Percentiles rank a stretch among this genome's conserved stretches.
These are phyloP conservation scores for Cladophialophora bantiana DNA, from an alignment of 2,329 filamentous ascomycete species.

Conservation along the genomic window DNA sequence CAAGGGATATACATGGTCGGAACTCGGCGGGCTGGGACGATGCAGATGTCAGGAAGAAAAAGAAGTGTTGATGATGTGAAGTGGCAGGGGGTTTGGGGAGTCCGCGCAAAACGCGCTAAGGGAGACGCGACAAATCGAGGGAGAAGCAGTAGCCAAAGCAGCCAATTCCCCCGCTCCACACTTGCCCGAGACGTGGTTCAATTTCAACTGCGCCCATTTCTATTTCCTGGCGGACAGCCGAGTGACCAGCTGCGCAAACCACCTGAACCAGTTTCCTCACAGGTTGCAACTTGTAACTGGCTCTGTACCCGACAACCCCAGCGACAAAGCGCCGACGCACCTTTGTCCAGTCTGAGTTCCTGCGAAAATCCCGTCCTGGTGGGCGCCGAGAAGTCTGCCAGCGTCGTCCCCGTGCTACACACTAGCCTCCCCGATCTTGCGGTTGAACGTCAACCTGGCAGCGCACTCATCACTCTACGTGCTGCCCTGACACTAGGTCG, in stretches of 20 bases:
- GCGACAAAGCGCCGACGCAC: background rate
- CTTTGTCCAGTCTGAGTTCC: background rate
- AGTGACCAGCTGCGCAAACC: background rate
- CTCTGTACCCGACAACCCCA: background rate
- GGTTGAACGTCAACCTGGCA: background rate
- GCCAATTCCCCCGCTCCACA: constrained; percentile 12
- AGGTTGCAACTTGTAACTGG: background rate
- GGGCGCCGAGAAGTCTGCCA: background rate
- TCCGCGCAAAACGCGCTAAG: constrained; percentile 5
- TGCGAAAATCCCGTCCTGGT: constrained; percentile 4
- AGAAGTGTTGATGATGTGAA: background rate
- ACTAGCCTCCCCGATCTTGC: constrained; percentile 1
- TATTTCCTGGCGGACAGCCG: background rate
- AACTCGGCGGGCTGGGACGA: too few relatives aligned
- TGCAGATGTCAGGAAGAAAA: background rate
- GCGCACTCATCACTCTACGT: background rate
- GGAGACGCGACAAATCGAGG: constrained; percentile 5
- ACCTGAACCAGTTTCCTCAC: background rate
- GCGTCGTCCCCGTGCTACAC: background rate
- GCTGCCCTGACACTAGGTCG: background rate
- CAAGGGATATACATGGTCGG: background rate
- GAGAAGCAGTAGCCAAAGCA: background rate
- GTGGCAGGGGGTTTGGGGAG: background rate
- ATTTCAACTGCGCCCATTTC: constrained; percentile 10
- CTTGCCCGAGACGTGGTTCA: background rate